Percentiles rank a stretch among this genome's conserved stretches.
These are phyloP conservation scores for Lactuca sativa DNA, from an alignment of 129 eudicot genomes.

Conservation along the genomic window DNA sequence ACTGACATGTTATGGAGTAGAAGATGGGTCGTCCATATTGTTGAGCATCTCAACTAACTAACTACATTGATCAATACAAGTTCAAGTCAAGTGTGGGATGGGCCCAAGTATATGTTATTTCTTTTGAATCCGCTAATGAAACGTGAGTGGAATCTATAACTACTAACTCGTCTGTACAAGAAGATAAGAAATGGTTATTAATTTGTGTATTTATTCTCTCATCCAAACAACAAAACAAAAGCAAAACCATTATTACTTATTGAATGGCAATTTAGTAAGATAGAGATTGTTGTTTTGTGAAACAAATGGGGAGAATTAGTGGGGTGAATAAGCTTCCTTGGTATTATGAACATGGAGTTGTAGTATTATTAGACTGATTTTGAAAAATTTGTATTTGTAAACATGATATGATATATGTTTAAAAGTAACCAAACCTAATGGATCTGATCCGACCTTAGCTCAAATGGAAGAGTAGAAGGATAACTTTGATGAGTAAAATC, in stretches of 20 bases:
- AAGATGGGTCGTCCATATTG: neutral
- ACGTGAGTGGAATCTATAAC: no score
- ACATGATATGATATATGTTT: neutral
- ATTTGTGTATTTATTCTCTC: neutral
- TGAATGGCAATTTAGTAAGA: neutral
- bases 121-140: no score
- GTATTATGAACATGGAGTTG: neutral
- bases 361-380: neutral
- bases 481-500: neutral
- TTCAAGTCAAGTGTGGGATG: no score
- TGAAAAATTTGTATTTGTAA: neutral
- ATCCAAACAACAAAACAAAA: conserved; percentile 3
- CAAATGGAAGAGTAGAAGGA: conserved; percentile 77
- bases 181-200: no score
- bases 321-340: neutral
- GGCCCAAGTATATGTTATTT: no score
- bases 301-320: neutral
- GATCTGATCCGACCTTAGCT: conserved; percentile 69
- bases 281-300: neutral
- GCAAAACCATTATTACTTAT: neutral
- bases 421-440: neutral
- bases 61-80: neutral
- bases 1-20: neutral
- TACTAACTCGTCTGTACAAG: neutral
- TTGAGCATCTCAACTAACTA: neutral